phyloP scores from a whole-genome alignment of 2,329 filamentous ascomycete species.

The Aspergillus brasiliensis region DNA sequence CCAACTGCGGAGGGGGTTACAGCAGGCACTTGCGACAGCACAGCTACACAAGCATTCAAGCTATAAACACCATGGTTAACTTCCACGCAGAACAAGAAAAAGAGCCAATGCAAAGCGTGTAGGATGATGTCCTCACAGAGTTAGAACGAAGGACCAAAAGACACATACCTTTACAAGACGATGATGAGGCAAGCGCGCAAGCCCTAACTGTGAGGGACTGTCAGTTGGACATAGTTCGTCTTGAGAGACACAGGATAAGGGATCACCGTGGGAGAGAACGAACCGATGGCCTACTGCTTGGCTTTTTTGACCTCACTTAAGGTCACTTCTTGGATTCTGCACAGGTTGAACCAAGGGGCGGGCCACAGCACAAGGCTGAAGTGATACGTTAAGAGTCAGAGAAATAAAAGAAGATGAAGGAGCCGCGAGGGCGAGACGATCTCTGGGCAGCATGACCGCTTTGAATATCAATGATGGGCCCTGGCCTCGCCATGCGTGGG shows the following conservation, averaged over 20 bases:
- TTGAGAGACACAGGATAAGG: background rate
- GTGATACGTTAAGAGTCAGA: slow-evolving; percentile 23
- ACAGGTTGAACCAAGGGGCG: slow-evolving; percentile 28
- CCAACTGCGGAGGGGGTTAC: background rate
- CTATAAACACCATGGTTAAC: background rate
- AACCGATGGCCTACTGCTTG: background rate
- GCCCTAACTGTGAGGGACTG: background rate
- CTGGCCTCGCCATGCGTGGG: slow-evolving; percentile 16
- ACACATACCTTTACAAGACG: background rate
- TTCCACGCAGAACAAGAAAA: background rate
- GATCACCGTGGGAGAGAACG: background rate
- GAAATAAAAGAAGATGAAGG: slow-evolving; percentile 20
- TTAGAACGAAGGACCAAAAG: background rate
- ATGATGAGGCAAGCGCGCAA: background rate
- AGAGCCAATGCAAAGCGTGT: background rate
- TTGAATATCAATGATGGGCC: slow-evolving; percentile 36
- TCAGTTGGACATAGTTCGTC: background rate
- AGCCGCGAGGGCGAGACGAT: slow-evolving; percentile 14
- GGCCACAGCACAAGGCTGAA: slow-evolving; percentile 20
- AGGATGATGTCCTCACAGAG: background rate
- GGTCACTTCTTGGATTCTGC: slow-evolving; percentile 32
- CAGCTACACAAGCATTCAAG: background rate
- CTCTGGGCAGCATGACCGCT: slow-evolving; percentile 17
- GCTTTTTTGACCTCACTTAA: background rate
- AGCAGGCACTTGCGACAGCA: background rate